These are phyloP conservation scores for Caloboletus firmus DNA, from an alignment of 1,284 basidiomycete species.

Conservation along the genomic window DNA sequence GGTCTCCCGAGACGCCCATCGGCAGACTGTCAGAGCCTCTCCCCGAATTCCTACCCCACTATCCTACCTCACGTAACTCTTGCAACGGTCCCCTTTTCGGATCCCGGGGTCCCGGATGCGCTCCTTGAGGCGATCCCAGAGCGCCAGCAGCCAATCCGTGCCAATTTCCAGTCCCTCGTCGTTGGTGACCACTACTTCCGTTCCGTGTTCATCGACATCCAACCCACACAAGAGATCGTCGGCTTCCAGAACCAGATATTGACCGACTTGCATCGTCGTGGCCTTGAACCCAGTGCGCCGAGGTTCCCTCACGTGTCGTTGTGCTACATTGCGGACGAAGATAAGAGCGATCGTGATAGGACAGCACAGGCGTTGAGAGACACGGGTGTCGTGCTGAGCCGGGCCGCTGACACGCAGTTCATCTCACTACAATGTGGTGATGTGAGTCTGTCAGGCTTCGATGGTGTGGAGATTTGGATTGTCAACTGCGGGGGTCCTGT, in stretches of 20 bases:
- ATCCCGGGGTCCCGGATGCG: constrained; percentile 17
- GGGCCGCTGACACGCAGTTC: constrained; percentile 22
- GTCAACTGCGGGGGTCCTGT: constrained; percentile 63
- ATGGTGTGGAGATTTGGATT: constrained; percentile 60
- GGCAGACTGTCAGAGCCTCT: constrained; percentile 9
- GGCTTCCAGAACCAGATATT: constrained; percentile 52
- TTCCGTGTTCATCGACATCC: constrained; percentile 61
- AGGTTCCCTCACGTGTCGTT: constrained; percentile 68
- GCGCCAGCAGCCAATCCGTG: constrained; percentile 29
- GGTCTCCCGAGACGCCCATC: constrained; percentile 43
- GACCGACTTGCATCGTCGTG: constrained; percentile 34
- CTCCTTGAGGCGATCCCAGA: constrained; percentile 45
- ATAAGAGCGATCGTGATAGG: constrained; percentile 42
- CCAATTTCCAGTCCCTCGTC: constrained; percentile 52
- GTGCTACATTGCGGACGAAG: constrained; percentile 64
- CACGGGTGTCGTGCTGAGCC: constrained; percentile 34
- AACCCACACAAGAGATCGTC: constrained; percentile 44
- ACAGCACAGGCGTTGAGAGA: constrained; percentile 40
- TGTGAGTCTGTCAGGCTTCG: constrained; percentile 46
- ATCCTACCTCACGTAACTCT: constrained; percentile 74
- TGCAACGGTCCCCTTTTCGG: constrained; percentile 43
- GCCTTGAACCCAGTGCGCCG: constrained; percentile 47
- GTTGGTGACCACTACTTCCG: constrained; percentile 64
- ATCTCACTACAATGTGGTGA: constrained; percentile 36
- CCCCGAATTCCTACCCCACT: constrained; percentile 47